These are phyloP conservation scores for Podila verticillata DNA, from an alignment of 192 early-diverging fungal species.

Conservation along the genomic window DNA sequence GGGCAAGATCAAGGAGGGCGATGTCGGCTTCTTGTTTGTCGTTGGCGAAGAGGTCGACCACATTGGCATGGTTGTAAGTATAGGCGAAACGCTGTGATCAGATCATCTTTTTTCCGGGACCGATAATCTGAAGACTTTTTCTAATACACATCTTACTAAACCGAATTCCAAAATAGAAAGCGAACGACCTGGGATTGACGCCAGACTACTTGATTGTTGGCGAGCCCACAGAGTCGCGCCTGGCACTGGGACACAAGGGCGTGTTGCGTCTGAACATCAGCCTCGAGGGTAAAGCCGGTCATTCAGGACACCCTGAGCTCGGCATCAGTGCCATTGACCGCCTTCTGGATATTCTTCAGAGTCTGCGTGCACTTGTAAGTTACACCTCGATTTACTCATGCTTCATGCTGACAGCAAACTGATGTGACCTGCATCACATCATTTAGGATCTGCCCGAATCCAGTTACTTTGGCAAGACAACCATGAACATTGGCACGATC, in stretches of 20 bases:
- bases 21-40: constrained; percentile 61
- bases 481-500: constrained; percentile 57
- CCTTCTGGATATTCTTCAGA: constrained; percentile 52
- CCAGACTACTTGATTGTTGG: constrained; percentile 58
- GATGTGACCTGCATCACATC: neutral
- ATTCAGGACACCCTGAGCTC: constrained; percentile 55
- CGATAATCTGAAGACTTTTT: neutral
- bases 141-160: too few relatives aligned
- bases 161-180: constrained; percentile 21
- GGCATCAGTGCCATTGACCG: constrained; percentile 54
- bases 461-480: constrained; percentile 54
- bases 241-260: constrained; percentile 64
- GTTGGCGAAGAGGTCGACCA: constrained; percentile 63
- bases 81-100: too few relatives aligned
- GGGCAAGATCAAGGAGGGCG: constrained; percentile 57
- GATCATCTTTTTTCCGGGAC: neutral
- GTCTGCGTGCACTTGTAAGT: constrained; percentile 44
- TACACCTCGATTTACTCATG: neutral
- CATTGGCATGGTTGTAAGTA: constrained; percentile 57
- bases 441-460: constrained; percentile 46
- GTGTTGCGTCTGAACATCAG: constrained; percentile 51
- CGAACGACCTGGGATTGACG: constrained; percentile 52
- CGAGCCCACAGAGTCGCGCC: constrained; percentile 59
- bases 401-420: neutral
- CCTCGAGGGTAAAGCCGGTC: constrained; percentile 48